Evolutionary conservation across 305 asterid genomes (phyloP).

Genomic region (Rubia tinctorum): DNA sequence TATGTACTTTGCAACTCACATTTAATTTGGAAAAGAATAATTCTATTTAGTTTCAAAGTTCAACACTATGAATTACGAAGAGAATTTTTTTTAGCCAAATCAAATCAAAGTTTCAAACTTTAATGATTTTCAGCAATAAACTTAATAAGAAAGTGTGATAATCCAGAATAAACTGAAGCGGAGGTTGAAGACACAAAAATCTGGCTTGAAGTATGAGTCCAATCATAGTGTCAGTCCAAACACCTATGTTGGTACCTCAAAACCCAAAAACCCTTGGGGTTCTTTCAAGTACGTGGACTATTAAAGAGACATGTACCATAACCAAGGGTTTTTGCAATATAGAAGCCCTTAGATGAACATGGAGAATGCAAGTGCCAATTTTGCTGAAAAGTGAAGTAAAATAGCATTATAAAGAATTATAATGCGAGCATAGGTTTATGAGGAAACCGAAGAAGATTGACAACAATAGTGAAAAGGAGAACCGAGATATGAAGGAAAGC

Average conservation of each 20-base stretch:
- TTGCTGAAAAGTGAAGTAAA: slow-evolving; percentile 19
- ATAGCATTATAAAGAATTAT: slow-evolving; percentile 27
- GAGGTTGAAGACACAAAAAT: slow-evolving; percentile 85
- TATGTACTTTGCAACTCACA: too few relatives aligned
- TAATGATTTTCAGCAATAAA: neutral
- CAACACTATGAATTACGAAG: too few relatives aligned
- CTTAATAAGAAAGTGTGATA: neutral
- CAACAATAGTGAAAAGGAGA: slow-evolving; percentile 58
- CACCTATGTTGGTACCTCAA: slow-evolving; percentile 32
- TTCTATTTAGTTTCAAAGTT: too few relatives aligned
- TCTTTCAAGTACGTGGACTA: slow-evolving; percentile 50
- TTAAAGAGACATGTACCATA: slow-evolving; percentile 65
- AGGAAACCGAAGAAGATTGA: slow-evolving; percentile 52
- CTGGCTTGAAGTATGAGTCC: slow-evolving; percentile 46
- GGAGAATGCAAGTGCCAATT: slow-evolving; percentile 21
- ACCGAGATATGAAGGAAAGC: slow-evolving; percentile 43
- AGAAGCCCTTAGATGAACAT: slow-evolving; percentile 30
- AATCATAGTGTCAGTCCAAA: slow-evolving; percentile 26
- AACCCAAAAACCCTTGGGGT: slow-evolving; percentile 55
- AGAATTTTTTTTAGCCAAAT: too few relatives aligned
- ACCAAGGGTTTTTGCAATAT: slow-evolving; percentile 51
- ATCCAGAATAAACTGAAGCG: slow-evolving; percentile 76
- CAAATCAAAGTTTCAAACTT: too few relatives aligned
- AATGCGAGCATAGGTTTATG: slow-evolving; percentile 38
- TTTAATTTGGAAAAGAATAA: too few relatives aligned